Conservation (phyloP, 495 filamentous ascomycete genomes). For the Letharia columbiana region DNA sequence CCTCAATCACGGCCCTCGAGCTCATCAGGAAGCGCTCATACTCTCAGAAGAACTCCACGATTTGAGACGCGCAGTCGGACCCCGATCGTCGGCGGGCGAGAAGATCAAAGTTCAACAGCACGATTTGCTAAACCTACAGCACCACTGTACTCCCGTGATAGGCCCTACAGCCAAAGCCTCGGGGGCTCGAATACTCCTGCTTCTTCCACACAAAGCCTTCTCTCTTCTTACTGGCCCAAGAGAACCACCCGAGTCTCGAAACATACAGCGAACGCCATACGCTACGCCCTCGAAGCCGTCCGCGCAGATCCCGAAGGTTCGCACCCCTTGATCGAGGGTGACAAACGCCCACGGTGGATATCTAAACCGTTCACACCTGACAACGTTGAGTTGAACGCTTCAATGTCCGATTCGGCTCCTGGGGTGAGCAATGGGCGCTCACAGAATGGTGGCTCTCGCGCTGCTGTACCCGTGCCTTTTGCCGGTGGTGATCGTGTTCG, state of each 20-base stretch:
- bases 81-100: conserved; percentile 20
- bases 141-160: conserved; percentile 27
- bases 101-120: neutral
- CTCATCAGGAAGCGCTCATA: conserved; percentile 42
- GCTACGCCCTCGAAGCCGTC: conserved; percentile 83
- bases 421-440: conserved; percentile 38
- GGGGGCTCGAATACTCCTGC: conserved; percentile 29
- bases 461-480: conserved; percentile 38
- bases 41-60: conserved; percentile 42
- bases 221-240: conserved; percentile 43
- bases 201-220: conserved; percentile 20
- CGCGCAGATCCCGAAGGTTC: conserved; percentile 34
- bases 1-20: conserved; percentile 40
- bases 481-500: conserved; percentile 37
- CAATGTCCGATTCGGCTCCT: conserved; percentile 78
- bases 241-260: conserved; percentile 52
- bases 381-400: conserved; percentile 80
- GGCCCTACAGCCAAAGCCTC: conserved; percentile 24
- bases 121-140: conserved; percentile 29
- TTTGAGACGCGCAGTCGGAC: conserved; percentile 34
- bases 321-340: conserved; percentile 17
- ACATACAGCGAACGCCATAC: conserved; percentile 68
- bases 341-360: conserved; percentile 29
- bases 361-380: conserved; percentile 81
- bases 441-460: conserved; percentile 42